Base-by-base conservation (phyloP, 768 basidiomycete species). In the Pilatotrama ljubarskyi region DNA sequence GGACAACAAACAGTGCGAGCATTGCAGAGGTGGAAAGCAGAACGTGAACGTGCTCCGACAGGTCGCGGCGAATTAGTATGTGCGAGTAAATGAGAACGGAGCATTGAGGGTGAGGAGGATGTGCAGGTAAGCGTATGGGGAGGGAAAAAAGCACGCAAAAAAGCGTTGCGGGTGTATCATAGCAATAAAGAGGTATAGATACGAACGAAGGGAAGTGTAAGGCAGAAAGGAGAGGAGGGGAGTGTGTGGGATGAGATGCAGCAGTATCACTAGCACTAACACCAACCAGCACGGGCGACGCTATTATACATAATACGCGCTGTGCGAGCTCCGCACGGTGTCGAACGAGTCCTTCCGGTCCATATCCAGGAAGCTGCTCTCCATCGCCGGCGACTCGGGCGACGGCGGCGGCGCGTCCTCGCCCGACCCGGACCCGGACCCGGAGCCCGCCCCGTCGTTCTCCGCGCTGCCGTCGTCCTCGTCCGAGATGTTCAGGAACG, bases 401-500 rank as follows among this genome's bases (percentile, higher is more conserved):
- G 58, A 51, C 38, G 55, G 61, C 26, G 40, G 10, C 29, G 24
- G 50, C 29, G 50, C 53, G 47, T 35, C 35, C 11, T 57, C 63
- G 5, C 29, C 64, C 20, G 38, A n/a, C 11, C 37, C 38, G 36
- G 29, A 17, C 46, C 32, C 58, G 51, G 36, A 37, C 37, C 46
- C 61, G 14, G 29, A 36, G 2, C 37, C 58, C 4, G 22, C 52
- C 43, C 57, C 59, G 22, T 57, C 48, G 43, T 51, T 60, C 44
- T 64, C 61, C 59, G 51, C 38, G 32, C 66, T 63, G 22, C 26
- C 60, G 26, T 70, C 68, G 20, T 29, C 50, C 26, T 72, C 70
- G 58, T 78, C 76, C 22, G 75, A 85, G 58, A 90, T 87, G 36
- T 89, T 86, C 48, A 90, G 74, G 70, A 90, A 90, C 1, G 87